These are phyloP conservation scores for Porphyra umbilicalis DNA, from an alignment of 31 red algal genomes.

Conservation along the genomic window DNA sequence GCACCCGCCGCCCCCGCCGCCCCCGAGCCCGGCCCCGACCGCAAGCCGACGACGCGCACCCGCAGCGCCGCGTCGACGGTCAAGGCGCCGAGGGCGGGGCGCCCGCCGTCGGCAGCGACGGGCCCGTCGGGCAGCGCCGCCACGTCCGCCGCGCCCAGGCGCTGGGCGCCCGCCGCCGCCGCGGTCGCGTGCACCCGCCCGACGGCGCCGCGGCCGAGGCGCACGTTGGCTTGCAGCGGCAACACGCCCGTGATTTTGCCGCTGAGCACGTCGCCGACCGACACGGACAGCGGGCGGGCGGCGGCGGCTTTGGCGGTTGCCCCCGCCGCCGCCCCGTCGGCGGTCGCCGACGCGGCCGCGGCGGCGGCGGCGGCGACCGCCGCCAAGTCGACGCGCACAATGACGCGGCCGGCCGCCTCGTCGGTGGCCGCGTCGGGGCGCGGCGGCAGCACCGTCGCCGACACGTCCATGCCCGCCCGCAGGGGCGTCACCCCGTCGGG, in stretches of 20 bases:
- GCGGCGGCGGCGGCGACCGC: not conserved
- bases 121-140: not conserved
- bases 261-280: not conserved
- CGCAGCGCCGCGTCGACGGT: not conserved
- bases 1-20: not conserved
- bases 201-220: not conserved
- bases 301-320: not conserved
- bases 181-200: not conserved
- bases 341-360: not conserved
- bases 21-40: not conserved
- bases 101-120: not conserved
- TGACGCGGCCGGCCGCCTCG: not conserved
- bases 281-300: not conserved
- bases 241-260: not conserved
- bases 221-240: not conserved
- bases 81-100: not conserved
- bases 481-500: not conserved
- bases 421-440: not conserved
- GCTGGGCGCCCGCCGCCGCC: not conserved
- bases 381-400: not conserved
- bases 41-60: not conserved
- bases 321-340: not conserved
- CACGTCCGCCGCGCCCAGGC: not conserved
- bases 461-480: not conserved
- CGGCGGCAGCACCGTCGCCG: not conserved